Conservation (phyloP, 2,329 filamentous ascomycete species). For the Zelopaecilomyces penicillatus region DNA sequence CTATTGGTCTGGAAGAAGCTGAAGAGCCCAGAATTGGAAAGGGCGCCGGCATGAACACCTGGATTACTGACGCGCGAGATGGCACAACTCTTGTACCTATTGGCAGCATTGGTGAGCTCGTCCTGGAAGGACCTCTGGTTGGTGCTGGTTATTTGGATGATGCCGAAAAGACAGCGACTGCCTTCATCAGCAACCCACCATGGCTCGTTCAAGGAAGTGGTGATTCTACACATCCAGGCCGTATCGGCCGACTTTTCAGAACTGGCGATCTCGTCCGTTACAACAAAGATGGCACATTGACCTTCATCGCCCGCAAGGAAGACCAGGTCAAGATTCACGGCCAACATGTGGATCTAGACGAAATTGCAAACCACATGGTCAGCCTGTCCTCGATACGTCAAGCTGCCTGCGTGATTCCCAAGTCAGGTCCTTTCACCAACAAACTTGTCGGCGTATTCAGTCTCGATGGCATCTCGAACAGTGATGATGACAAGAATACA, state of each 20-base stretch:
- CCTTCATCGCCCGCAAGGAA: background rate
- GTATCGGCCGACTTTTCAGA: background rate
- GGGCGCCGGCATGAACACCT: background rate
- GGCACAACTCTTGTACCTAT: background rate
- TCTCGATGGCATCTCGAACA: background rate
- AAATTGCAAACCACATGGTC: background rate
- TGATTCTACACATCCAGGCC: background rate
- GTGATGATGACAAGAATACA: background rate
- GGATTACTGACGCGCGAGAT: background rate
- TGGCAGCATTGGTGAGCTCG: background rate
- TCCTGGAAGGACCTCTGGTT: background rate
- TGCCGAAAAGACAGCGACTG: background rate
- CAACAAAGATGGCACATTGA: background rate
- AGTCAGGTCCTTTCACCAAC: slow-evolving; percentile 1
- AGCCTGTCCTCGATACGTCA: background rate
- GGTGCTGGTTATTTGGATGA: background rate
- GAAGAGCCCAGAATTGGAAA: slow-evolving; percentile 6
- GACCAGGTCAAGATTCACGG: background rate
- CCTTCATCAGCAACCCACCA: slow-evolving; percentile 3
- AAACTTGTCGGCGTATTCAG: slow-evolving; percentile 9
- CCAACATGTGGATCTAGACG: background rate
- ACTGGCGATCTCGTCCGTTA: background rate
- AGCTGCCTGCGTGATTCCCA: background rate
- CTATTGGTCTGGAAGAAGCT: slow-evolving; percentile 27
- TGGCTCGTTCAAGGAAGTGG: background rate